Percentiles rank a stretch among this genome's conserved stretches.
Conservation (phyloP, 257 asterid genomes). For the Vinca minor region DNA sequence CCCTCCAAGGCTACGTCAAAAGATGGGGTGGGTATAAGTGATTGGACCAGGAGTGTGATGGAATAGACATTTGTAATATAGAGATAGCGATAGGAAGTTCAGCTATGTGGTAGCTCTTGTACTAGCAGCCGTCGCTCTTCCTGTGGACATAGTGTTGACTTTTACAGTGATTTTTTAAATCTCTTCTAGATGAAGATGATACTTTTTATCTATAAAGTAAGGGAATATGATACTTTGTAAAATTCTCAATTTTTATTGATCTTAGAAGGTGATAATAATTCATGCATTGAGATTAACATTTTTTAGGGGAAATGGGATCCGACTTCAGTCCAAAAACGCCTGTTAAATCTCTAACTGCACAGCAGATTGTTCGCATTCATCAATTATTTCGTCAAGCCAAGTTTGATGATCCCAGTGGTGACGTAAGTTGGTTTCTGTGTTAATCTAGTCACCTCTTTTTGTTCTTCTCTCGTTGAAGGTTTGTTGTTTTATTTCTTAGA, state of each 20-base stretch:
- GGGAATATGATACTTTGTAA: not conserved
- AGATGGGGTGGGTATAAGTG: not conserved
- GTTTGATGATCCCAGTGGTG: conserved; percentile 85
- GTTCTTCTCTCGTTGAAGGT: not conserved
- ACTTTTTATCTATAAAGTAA: no score
- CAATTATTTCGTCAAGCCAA: conserved; percentile 95
- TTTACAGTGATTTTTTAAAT: not conserved
- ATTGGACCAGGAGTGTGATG: not conserved
- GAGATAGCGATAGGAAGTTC: not conserved
- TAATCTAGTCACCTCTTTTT: conserved; percentile 13
- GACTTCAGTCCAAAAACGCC: conserved; percentile 57
- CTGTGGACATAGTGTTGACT: not conserved
- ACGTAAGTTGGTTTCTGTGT: conserved; percentile 39
- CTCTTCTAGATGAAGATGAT: not conserved
- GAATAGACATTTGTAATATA: not conserved
- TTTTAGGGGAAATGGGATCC: conserved; percentile 81
- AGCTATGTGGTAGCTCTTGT: not conserved
- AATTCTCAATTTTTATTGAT: not conserved
- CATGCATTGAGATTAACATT: not conserved
- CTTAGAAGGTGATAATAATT: not conserved
- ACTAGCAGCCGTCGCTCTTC: not conserved
- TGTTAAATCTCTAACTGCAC: conserved; percentile 64
- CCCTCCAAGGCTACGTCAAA: not conserved
- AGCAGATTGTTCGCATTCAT: conserved; percentile 83
- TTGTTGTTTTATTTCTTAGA: not conserved